These are phyloP conservation scores for Lasiosphaeriaceae sp. DNA, from an alignment of 495 filamentous ascomycete species.

Conservation along the genomic window DNA sequence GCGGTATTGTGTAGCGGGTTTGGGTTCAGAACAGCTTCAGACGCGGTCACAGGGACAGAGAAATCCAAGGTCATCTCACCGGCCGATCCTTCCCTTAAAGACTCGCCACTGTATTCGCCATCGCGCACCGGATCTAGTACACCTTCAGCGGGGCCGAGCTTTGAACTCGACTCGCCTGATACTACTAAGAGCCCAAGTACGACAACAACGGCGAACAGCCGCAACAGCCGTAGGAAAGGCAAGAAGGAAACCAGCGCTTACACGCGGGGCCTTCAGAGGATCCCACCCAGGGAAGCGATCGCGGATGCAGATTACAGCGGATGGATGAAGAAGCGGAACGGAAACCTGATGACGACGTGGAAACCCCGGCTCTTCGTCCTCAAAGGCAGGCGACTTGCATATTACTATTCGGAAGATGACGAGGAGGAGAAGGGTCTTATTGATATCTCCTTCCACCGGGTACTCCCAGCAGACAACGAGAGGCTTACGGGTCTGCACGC, in stretches of 20 bases:
- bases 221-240: slow-evolving; percentile 51
- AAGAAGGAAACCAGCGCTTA: slow-evolving; percentile 97
- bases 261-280: slow-evolving; percentile 77
- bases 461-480: slow-evolving; percentile 92
- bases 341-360: slow-evolving; percentile 94
- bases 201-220: slow-evolving; percentile 38
- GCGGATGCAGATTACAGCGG: slow-evolving; percentile 86
- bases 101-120: slow-evolving; percentile 63
- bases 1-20: slow-evolving; percentile 34
- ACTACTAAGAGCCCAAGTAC: slow-evolving; percentile 52
- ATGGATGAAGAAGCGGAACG: slow-evolving; percentile 99
- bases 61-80: slow-evolving; percentile 51
- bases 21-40: slow-evolving; percentile 74
- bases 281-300: slow-evolving; percentile 80
- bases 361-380: slow-evolving; percentile 92
- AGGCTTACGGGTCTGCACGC: slow-evolving; percentile 85
- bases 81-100: slow-evolving; percentile 57
- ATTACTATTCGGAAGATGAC: slow-evolving; percentile 94
- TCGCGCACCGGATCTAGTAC: slow-evolving; percentile 80
- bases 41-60: slow-evolving; percentile 65
- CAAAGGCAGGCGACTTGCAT: slow-evolving; percentile 83
- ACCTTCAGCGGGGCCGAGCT: slow-evolving; percentile 74
- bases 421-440: slow-evolving; percentile 91
- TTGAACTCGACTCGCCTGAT: slow-evolving; percentile 73
- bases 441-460: slow-evolving; percentile 94